Evolutionary conservation across 371 early-diverging fungal species (phyloP).

Genomic region (Syncephalastrum contaminatum): DNA sequence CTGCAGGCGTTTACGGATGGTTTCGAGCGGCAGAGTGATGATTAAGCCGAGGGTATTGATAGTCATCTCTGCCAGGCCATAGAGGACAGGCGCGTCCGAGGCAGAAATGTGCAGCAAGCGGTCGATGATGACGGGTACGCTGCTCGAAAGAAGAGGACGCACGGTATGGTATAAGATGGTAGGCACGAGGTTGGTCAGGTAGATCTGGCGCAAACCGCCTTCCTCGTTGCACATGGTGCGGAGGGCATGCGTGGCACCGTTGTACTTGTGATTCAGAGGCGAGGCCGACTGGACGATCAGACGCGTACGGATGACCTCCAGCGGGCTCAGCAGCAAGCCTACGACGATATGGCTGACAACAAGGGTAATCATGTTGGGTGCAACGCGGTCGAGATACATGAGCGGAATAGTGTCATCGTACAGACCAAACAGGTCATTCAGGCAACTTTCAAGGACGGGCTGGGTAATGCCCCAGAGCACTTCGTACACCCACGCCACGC

Average conservation of each 20-base stretch:
- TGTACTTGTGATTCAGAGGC: slow-evolving; percentile 71
- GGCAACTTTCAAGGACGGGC: slow-evolving; percentile 68
- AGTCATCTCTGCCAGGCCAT: slow-evolving; percentile 63
- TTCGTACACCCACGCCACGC: slow-evolving; percentile 71
- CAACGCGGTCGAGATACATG: slow-evolving; percentile 59
- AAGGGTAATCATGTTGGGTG: slow-evolving; percentile 66
- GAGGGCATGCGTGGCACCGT: slow-evolving; percentile 68
- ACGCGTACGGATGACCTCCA: slow-evolving; percentile 73
- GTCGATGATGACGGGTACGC: slow-evolving; percentile 69
- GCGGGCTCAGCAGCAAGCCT: slow-evolving; percentile 72
- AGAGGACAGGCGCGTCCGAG: slow-evolving; percentile 65
- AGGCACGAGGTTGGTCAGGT: slow-evolving; percentile 70
- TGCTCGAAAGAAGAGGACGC: slow-evolving; percentile 68
- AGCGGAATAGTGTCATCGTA: slow-evolving; percentile 78
- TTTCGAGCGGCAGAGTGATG: slow-evolving; percentile 85
- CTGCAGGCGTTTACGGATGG: slow-evolving; percentile 80
- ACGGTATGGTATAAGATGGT: slow-evolving; percentile 76
- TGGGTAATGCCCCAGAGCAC: slow-evolving; percentile 68
- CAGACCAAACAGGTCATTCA: slow-evolving; percentile 76
- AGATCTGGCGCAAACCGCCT: slow-evolving; percentile 72
- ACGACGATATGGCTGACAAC: slow-evolving; percentile 66
- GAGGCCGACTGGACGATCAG: slow-evolving; percentile 72
- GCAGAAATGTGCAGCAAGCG: slow-evolving; percentile 62
- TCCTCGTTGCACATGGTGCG: slow-evolving; percentile 74
- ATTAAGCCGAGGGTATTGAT: slow-evolving; percentile 65